Base-by-base conservation (phyloP, 441 rosid genomes). In the Rhodomyrtus psidioides region DNA sequence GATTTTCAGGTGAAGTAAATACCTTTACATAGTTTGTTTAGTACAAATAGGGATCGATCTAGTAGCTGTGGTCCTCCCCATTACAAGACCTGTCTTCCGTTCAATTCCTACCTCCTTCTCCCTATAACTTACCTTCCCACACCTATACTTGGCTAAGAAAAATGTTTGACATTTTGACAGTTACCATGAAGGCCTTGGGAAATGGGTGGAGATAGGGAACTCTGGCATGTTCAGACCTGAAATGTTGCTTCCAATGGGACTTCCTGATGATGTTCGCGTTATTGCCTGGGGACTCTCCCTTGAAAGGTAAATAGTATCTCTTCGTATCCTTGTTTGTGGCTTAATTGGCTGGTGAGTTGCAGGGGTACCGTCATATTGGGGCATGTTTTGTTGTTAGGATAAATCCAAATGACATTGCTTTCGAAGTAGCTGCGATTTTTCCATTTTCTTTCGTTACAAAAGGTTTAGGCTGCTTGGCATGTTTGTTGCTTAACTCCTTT, bases 271-370 rank as follows among this genome's bases (percentile, higher is more conserved):
- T 87, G 95, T 95, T 54, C 90, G 92, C 53, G 98, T 96, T 46
- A 94, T 96, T 82, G 99, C 99, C 44, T 96, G 99, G 98, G 98
- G 98, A 70, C 97, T 97, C 83, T 97, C 99, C 26, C 98, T 97
- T 55, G 98, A 97, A 92, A 96, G 99, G 99, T 96, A 91, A 85
- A 86, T 65, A 51, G 27, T 42, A 59, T 81, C 44, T 30, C 49
- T 53, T 5, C 8, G 17, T 39, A 39, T 85, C 53, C 9, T 51
- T 39, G 27, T 26, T 30, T n/a, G 21, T 76, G 62, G 27, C 34
- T 30, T 7, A 16, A 59, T 65, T 49, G 17, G 54, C 28, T 14
- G 28, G 26, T 21, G 62, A 82, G 54, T 34, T 49, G 42, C n/a
- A 30, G 59, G 19, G 14, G 14, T 59, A 14, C 26, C 49, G 16